phyloP scores from a whole-genome alignment of 2,329 filamentous ascomycete genomes.

The Ilyonectria robusta region DNA sequence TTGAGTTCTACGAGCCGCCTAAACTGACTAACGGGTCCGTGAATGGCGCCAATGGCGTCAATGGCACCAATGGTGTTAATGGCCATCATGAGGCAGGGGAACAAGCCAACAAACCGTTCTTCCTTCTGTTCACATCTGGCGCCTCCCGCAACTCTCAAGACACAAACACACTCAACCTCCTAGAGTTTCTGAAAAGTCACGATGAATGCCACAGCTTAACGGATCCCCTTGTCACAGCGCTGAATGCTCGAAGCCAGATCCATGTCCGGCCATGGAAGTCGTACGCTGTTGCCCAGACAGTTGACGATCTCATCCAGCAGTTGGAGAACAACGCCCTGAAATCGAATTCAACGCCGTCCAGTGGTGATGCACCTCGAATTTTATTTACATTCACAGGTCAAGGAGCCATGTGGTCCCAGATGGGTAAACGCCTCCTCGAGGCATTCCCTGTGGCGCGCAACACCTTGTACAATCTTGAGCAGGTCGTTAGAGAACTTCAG shows the following conservation, averaged over 20 bases:
- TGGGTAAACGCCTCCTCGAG: conserved; percentile 41
- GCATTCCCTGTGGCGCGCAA: conserved; percentile 41
- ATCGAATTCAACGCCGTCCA: conserved; percentile 26
- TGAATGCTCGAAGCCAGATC: conserved; percentile 42
- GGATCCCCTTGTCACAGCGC: conserved; percentile 32
- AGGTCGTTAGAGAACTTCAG: conserved; percentile 34
- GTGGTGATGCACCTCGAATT: conserved; percentile 11
- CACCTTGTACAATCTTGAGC: conserved; percentile 34
- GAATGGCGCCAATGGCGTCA: not conserved
- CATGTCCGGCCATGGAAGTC: conserved; percentile 42
- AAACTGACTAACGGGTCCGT: conserved; percentile 4
- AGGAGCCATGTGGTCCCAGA: conserved; percentile 43
- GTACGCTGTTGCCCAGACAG: conserved; percentile 38
- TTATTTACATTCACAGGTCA: conserved; percentile 40
- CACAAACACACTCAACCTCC: conserved; percentile 32
- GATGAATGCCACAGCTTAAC: conserved; percentile 34
- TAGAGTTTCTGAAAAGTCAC: conserved; percentile 33
- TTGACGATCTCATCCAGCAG: conserved; percentile 37
- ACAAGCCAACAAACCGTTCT: conserved; percentile 12
- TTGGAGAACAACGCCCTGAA: conserved; percentile 38
- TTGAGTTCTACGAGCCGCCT: conserved; percentile 48
- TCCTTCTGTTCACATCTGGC: conserved; percentile 40
- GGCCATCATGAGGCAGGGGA: conserved; percentile 19
- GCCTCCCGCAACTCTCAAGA: conserved; percentile 38
- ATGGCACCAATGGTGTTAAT: conserved; percentile 18